phyloP scores from a whole-genome alignment of 768 basidiomycete genomes.

The Auricularia sp. region DNA sequence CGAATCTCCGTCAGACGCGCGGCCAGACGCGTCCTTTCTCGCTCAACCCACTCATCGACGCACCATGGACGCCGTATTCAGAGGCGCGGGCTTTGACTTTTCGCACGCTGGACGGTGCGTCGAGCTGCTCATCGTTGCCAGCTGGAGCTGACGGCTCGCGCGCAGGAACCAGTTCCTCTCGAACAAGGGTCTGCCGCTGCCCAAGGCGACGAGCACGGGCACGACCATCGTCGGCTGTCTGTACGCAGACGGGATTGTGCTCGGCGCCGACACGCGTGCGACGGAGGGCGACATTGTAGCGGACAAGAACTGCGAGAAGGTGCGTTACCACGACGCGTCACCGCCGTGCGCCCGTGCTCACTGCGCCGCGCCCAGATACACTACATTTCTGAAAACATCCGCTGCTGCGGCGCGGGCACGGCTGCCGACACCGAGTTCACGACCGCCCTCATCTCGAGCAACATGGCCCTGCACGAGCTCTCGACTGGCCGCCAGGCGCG shows the following conservation, averaged over 20 bases:
- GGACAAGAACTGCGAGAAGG: conserved; percentile 99
- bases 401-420: conserved; percentile 97
- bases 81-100: conserved; percentile 58
- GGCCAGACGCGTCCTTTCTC: neutral
- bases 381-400: conserved; percentile 87
- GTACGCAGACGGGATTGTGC: conserved; percentile 83
- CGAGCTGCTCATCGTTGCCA: neutral
- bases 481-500: conserved; percentile 85
- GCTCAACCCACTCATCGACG: neutral
- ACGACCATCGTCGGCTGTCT: conserved; percentile 97
- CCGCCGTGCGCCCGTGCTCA: neutral
- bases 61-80: conserved; percentile 8
- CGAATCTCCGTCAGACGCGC: too few species aligned
- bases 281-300: conserved; percentile 91
- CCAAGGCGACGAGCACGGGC: conserved; percentile 84
- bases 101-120: conserved; percentile 60
- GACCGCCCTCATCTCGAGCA: conserved; percentile 90
- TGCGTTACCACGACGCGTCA: conserved; percentile 21
- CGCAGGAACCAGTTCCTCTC: conserved; percentile 62
- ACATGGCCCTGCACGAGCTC: conserved; percentile 87
- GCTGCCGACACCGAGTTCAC: conserved; percentile 97
- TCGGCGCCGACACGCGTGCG: conserved; percentile 94
- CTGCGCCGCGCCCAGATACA: conserved; percentile 58
- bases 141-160: neutral
- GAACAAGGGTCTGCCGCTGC: conserved; percentile 59